These are phyloP conservation scores for Oryza glaberrima DNA, from an alignment of 176 grass and related monocot species.

Conservation along the genomic window DNA sequence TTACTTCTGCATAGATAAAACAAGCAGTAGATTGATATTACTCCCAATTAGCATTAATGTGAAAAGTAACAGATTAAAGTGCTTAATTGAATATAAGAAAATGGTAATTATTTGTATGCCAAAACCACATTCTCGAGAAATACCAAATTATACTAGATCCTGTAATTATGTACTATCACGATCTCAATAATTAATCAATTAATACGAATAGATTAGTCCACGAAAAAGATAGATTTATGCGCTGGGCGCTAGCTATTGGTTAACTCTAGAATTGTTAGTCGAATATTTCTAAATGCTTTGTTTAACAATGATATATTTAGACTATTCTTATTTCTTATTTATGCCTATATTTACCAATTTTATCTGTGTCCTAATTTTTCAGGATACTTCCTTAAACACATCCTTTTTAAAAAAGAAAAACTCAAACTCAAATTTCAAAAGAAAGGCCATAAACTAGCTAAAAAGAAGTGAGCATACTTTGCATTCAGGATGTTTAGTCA, in stretches of 20 bases:
- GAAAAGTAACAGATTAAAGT: neutral
- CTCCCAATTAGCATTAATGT: neutral
- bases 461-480: neutral
- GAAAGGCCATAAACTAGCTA: neutral
- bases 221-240: neutral
- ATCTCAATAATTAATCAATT: neutral
- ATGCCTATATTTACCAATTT: no score
- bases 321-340: no score
- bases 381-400: no score
- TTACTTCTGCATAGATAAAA: neutral
- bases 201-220: no score
- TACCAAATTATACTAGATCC: neutral
- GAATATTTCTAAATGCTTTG: no score
- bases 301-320: no score
- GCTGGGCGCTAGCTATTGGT: no score
- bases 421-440: neutral
- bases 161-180: neutral
- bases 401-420: no score
- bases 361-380: no score
- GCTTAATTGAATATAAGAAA: neutral
- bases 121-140: neutral
- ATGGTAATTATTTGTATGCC: neutral
- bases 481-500: neutral
- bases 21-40: neutral
- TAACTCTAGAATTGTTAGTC: no score